Base-by-base conservation (phyloP, 495 filamentous ascomycete genomes). In the Penicillium flavigenum region DNA sequence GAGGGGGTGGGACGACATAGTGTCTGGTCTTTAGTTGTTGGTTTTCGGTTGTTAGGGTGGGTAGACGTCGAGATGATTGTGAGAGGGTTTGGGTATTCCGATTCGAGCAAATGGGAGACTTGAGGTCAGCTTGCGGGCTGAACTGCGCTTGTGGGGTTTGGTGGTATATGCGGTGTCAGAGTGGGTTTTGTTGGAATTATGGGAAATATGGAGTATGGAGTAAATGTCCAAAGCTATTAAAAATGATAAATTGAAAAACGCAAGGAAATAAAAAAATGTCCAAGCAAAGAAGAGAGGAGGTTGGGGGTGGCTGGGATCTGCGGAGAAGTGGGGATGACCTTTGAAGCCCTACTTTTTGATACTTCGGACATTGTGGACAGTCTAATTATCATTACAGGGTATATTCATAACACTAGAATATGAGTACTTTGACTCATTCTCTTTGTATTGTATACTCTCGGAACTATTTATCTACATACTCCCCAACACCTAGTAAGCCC, bases 401-500 rank as follows among this genome's bases (percentile, higher is more conserved):
- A 20, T 20, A 20, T 20, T 20, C 20, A 34, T 12, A 31, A 19
- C 9, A 32, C 12, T 20, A 4, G 11, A 14, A 14, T 20, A 34
- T 0, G 4, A 32, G 10, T n/a, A 1, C 7, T 17, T 38, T 6
- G 5, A 4, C n/a, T 39, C 7, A 17, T 9, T 17, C 6, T 17
- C 26, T 49, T 34, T 36, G 16, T 16, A 34, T 8, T 11, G n/a
- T 12, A 36, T 49, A 36, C 47, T 19, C n/a, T 8, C 14, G 9
- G 36, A 8, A 39, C 10, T 39, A 39, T 39, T 17, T n/a, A 36
- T 16, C 14, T 17, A 34, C 3, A 0, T 34, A 38, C 34, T 38
- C n/a, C 14, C 34, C 10, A 17, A 1, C 19, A 12, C 14, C 53
- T 66, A 86, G 64, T 88, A 87, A 17, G 78, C 83, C 4, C 80